Conservation (phyloP, 2,329 filamentous ascomycete genomes). For the Trichoderma hamatum region DNA sequence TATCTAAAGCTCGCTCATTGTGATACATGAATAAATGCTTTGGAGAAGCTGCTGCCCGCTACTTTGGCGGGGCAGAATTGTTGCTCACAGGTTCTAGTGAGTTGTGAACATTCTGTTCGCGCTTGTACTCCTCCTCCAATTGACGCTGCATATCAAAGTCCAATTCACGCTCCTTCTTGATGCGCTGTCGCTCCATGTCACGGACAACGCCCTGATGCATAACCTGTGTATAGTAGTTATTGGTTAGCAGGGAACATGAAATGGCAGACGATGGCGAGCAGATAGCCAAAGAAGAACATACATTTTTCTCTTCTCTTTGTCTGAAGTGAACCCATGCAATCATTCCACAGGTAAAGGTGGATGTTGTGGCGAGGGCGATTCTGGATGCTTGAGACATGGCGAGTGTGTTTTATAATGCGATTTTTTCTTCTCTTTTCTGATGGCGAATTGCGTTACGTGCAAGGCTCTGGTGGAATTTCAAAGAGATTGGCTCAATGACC, state of each 20-base stretch:
- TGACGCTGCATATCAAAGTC: conserved; percentile 92
- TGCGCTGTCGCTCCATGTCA: conserved; percentile 89
- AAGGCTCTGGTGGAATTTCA: background rate
- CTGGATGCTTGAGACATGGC: conserved; percentile 90
- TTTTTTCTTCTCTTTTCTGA: background rate
- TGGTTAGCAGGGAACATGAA: background rate
- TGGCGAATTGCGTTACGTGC: background rate
- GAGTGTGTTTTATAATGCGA: background rate
- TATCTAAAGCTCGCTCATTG: background rate
- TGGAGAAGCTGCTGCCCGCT: conserved; percentile 30
- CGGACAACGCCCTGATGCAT: conserved; percentile 96
- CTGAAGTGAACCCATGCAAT: conserved; percentile 87
- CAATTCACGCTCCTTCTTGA: conserved; percentile 87
- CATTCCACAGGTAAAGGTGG: conserved; percentile 73
- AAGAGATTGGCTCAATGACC: background rate
- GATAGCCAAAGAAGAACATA: conserved; percentile 49
- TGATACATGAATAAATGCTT: background rate
- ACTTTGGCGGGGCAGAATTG: conserved; percentile 32
- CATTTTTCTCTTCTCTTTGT: conserved; percentile 80
- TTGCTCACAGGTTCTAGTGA: conserved; percentile 36
- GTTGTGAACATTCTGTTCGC: conserved; percentile 74
- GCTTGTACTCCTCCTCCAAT: conserved; percentile 87
- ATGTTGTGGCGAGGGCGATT: conserved; percentile 77
- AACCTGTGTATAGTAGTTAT: conserved; percentile 58
- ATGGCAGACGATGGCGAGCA: background rate